These are phyloP conservation scores for Cordyceps fumosorosea DNA, from an alignment of 2,329 filamentous ascomycete species.

Conservation along the genomic window DNA sequence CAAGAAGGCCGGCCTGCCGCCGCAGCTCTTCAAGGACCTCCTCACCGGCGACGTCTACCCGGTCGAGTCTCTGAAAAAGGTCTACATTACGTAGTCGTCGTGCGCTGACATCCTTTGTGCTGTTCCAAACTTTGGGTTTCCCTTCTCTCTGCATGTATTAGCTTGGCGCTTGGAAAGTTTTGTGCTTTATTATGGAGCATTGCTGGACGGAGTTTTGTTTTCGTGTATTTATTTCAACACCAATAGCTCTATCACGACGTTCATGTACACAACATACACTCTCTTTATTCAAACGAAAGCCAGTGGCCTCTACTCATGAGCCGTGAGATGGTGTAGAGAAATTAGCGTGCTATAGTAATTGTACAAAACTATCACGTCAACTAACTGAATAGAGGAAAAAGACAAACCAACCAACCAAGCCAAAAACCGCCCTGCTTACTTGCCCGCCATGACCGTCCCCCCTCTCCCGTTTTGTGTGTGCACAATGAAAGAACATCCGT, in stretches of 20 bases:
- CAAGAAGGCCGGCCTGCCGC: conserved; percentile 65
- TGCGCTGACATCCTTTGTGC: not conserved
- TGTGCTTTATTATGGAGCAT: not conserved
- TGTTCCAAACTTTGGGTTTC: no score
- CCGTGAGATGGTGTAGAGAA: not conserved
- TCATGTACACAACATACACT: not conserved
- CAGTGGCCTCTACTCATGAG: not conserved
- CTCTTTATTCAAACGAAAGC: not conserved
- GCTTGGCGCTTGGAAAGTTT: not conserved
- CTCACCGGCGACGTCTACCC: conserved; percentile 64
- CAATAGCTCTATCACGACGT: not conserved
- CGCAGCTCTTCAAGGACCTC: conserved; percentile 68
- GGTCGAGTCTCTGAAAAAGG: conserved; percentile 65
- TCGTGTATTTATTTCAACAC: not conserved
- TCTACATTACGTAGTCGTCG: conserved; percentile 63
- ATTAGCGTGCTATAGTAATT: not conserved
- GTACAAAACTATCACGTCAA: not conserved
- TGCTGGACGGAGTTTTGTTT: not conserved
- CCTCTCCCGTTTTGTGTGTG: not conserved
- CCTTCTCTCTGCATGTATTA: not conserved
- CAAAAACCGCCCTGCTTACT: not conserved
- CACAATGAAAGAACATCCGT: not conserved
- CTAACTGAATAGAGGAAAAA: not conserved
- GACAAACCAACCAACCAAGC: not conserved
- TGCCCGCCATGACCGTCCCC: not conserved